phyloP scores from a whole-genome alignment of 768 basidiomycete genomes.

The Boletus pseudopeckii region DNA sequence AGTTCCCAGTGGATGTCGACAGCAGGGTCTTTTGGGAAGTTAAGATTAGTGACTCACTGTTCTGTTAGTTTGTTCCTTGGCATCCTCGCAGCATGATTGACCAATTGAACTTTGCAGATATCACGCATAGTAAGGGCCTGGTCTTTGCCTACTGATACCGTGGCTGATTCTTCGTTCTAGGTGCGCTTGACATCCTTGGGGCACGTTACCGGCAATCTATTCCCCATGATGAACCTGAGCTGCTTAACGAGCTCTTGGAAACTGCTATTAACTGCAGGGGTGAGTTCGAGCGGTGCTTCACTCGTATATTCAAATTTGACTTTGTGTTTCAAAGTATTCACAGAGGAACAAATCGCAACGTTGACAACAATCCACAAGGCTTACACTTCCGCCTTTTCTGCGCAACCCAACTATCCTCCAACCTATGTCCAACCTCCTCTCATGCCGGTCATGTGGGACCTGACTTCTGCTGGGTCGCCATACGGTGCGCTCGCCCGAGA shows the following conservation, averaged over 20 bases:
- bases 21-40: slow-evolving; percentile 74
- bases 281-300: slow-evolving; percentile 42
- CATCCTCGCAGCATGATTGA: slow-evolving; percentile 2
- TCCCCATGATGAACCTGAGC: slow-evolving; percentile 34
- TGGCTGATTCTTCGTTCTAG: slow-evolving; percentile 29
- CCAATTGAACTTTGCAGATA: slow-evolving; percentile 22
- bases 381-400: slow-evolving; percentile 20
- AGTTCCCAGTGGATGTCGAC: slow-evolving; percentile 75
- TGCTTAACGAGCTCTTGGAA: slow-evolving; percentile 44
- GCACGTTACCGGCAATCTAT: slow-evolving; percentile 41
- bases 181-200: slow-evolving; percentile 58
- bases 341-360: slow-evolving; percentile 52
- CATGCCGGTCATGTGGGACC: slow-evolving; percentile 23
- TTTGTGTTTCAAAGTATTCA: slow-evolving; percentile 47
- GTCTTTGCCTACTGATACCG: background rate
- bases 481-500: slow-evolving; percentile 63
- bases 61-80: slow-evolving; percentile 45
- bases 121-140: slow-evolving; percentile 32
- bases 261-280: slow-evolving; percentile 58
- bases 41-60: slow-evolving; percentile 59
- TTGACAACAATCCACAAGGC: slow-evolving; percentile 44
- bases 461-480: slow-evolving; percentile 18
- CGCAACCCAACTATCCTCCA: slow-evolving; percentile 3
- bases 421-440: slow-evolving; percentile 9
- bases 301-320: background rate